Evolutionary conservation across 108 stramenopile species (phyloP).

Genomic region (Stephanodiscus minutulus): DNA sequence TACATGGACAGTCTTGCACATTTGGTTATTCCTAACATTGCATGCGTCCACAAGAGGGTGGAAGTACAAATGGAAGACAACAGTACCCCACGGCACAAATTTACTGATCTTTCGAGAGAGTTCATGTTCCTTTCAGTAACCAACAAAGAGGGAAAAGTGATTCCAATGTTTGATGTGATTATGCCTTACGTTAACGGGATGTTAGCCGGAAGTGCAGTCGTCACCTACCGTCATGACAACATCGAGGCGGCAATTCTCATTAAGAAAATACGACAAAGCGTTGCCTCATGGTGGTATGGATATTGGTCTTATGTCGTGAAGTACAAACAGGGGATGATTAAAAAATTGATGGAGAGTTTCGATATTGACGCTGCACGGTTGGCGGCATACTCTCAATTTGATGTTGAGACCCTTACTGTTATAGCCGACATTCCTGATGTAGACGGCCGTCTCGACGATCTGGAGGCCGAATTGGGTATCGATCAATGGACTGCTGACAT

Average conservation of each 20-base stretch:
- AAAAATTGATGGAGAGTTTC: not conserved
- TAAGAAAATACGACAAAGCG: not conserved
- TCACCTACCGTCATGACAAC: not conserved
- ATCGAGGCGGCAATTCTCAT: not conserved
- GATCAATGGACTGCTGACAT: not conserved
- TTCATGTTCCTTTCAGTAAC: too few species aligned
- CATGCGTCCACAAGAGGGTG: not conserved
- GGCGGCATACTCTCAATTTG: not conserved
- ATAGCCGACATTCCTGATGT: not conserved
- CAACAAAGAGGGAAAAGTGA: too few species aligned
- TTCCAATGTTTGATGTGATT: not conserved
- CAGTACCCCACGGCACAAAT: not conserved
- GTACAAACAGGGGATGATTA: not conserved
- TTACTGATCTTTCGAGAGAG: not conserved
- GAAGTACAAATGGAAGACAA: not conserved
- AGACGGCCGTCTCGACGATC: not conserved
- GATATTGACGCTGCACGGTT: not conserved
- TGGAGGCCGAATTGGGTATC: not conserved
- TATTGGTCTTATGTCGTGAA: not conserved
- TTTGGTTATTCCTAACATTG: not conserved
- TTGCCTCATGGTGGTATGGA: not conserved
- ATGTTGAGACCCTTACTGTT: not conserved
- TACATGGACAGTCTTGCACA: not conserved
- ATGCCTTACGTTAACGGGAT: not conserved
- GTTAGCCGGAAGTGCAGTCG: not conserved